Evolutionary conservation across 2,329 filamentous ascomycete genomes (phyloP), one percentile per base, ranked within the genome.

Genomic region (Hypoxylon sp.): DNA sequence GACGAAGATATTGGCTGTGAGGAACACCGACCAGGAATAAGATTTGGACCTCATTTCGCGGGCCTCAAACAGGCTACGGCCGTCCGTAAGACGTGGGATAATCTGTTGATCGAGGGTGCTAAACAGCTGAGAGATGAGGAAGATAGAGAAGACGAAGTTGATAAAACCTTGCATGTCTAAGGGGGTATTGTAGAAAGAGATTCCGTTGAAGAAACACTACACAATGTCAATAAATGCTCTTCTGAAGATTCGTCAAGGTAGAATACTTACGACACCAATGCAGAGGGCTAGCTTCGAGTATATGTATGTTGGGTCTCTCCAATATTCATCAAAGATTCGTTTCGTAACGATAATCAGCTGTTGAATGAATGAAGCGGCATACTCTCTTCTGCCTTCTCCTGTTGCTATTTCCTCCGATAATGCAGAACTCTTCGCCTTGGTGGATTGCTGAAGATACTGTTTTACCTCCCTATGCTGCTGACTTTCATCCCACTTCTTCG

Each of bases 1-100:
- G 66, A 95, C 92, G 30, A 93, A 81, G 68, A 97, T 91, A 77
- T 94, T 92, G 63, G 91, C 88, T 14, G 94, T 82, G 84, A 96
- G 91, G 77, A 96, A 97, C 1, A 92, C 88, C 76, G 91, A 89
- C 93, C 93, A 97, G 46, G 88, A 89, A 80, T 97, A 97, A 0
- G 92, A 88, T 82, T 94, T 94, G 55, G 90, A 92, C 0, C 91
- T 92, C 2, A 92, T 88, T 81, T 96, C 93, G 37, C 92, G 92
- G 27, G 91, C 91, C 80, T 96, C 93, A 79, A 95, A 96, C 0
- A 96, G 83, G 4, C 89, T 87, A 50, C 93, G 90, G 74, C 95
- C 92, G 27, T 90, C 89, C 71, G 94, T 90, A 71, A 96, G 94
- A 72, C 92, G 90, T 0, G 92, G 92, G 90, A 95, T 94, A 44